Base-by-base conservation (phyloP, 208 protist genomes). In the Acanthamoeba quina region DNA sequence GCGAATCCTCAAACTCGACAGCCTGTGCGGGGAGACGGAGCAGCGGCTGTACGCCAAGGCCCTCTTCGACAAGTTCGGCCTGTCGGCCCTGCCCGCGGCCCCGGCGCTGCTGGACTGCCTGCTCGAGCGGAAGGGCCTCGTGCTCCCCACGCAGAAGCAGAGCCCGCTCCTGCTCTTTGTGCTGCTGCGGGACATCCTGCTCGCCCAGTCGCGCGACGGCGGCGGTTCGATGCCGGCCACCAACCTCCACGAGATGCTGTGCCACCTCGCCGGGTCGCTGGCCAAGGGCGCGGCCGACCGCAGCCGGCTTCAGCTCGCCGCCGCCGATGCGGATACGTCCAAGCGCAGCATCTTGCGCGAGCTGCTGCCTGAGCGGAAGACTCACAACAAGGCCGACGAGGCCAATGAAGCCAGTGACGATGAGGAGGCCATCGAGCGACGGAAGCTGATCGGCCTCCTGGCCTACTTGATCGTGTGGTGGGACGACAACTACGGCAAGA, bases 401-500 rank as follows among this genome's bases (percentile, higher is more conserved):
- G 2, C 37, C 37, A 44, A 7, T 4, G 70, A 78, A n/a, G 66
- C 0, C 34, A 41, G 29, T 29, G 70, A 47, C 70, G 70, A 78
- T 7, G 31, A 78, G 34, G 70, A 52, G 34, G 41, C 29, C n/a
- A 9, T 29, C 62, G 70, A 78, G 24, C 70, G 70, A 78, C 26
- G 70, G 29, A 37, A 47, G 37, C 34, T 78, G 70, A 78, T 78
- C 70, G 70, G 70, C 17, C 70, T 78, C 15, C 70, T 78, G 70
- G 70, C 70, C 70, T 78, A 34, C 15, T 17, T 78, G 31, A 24
- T 49, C 19, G 70, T 29, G 19, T 78, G 70, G 70, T 78, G 70
- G 70, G 70, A 78, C 19, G 70, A 78, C 70, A 78, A 78, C 70
- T 78, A 78, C 34, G 70, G 70, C 70, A 78, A 78, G 41, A 52